These are phyloP conservation scores for Aspergillus incahuasiensis DNA, from an alignment of 495 filamentous ascomycete genomes.

Conservation along the genomic window DNA sequence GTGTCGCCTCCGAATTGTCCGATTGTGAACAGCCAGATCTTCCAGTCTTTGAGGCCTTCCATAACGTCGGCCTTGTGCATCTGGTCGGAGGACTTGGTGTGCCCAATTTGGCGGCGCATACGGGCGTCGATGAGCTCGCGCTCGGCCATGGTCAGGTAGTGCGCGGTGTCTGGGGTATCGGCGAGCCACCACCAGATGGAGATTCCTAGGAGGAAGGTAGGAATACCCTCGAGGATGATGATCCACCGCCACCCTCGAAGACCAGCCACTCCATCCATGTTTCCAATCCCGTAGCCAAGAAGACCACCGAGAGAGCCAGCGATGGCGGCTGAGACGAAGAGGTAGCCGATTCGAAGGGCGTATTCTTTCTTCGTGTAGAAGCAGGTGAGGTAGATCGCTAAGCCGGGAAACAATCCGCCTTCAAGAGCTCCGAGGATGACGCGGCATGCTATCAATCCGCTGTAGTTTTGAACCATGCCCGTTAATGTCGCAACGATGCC, in stretches of 20 bases:
- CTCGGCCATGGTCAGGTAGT: conserved; percentile 50
- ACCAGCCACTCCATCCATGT: conserved; percentile 40
- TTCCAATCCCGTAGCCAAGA: conserved; percentile 40
- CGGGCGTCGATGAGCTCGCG: conserved; percentile 39
- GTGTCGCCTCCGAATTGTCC: conserved; percentile 52
- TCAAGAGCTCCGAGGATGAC: conserved; percentile 57
- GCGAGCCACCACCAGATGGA: conserved; percentile 52
- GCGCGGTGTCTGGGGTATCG: conserved; percentile 51
- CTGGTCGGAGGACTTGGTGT: conserved; percentile 28
- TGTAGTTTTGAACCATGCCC: conserved; percentile 1
- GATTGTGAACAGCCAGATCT: conserved; percentile 36
- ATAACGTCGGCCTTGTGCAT: conserved; percentile 50
- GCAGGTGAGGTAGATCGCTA: conserved; percentile 48
- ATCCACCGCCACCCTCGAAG: conserved; percentile 31
- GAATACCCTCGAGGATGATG: conserved; percentile 53
- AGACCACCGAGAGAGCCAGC: conserved; percentile 43
- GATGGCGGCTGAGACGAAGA: conserved; percentile 40
- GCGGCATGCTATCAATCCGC: conserved; percentile 16
- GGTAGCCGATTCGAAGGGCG: conserved; percentile 29
- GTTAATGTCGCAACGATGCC: conserved; percentile 10
- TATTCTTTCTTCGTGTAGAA: conserved; percentile 47
- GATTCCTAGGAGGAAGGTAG: conserved; percentile 45
- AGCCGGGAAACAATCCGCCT: conserved; percentile 66
- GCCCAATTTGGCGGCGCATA: conserved; percentile 11
- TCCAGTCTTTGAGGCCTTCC: conserved; percentile 36